These are phyloP conservation scores for Colletotrichum tamarilloi DNA, from an alignment of 2,329 filamentous ascomycete genomes.

Conservation along the genomic window DNA sequence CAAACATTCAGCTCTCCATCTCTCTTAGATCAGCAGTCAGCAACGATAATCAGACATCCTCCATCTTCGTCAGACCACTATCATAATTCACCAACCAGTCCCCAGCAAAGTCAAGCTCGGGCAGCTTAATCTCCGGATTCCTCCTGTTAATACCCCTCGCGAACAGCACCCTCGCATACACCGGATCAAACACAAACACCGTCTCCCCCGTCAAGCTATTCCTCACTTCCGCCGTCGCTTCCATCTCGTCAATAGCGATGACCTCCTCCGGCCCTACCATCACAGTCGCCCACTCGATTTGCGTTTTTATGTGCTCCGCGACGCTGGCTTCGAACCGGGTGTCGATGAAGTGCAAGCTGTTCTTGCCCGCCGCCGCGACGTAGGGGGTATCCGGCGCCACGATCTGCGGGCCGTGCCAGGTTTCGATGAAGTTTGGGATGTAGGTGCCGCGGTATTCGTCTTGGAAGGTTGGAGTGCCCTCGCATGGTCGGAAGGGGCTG, in stretches of 20 bases:
- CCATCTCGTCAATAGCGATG: slow-evolving; percentile 13
- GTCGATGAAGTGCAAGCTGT: slow-evolving; percentile 36
- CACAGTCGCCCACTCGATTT: slow-evolving; percentile 29
- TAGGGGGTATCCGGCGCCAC: slow-evolving; percentile 36
- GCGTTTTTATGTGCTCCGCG: slow-evolving; percentile 32
- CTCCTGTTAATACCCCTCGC: slow-evolving; percentile 32
- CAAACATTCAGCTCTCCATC: too few species aligned
- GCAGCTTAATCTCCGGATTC: slow-evolving; percentile 26
- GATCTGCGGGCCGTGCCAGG: slow-evolving; percentile 28
- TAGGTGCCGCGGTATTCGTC: slow-evolving; percentile 26
- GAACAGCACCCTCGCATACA: slow-evolving; percentile 30
- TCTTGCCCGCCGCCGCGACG: slow-evolving; percentile 30
- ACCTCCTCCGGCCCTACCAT: background rate
- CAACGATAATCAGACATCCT: too few species aligned
- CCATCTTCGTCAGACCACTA: too few species aligned
- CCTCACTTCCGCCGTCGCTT: slow-evolving; percentile 13
- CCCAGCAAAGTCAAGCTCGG: slow-evolving; percentile 19
- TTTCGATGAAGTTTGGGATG: slow-evolving; percentile 19
- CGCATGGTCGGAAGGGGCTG: background rate
- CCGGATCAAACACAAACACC: slow-evolving; percentile 33
- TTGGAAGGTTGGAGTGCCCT: background rate
- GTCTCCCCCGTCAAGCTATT: slow-evolving; percentile 10
- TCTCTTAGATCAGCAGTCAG: too few species aligned
- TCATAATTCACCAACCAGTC: slow-evolving; percentile 29
- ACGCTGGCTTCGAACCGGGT: slow-evolving; percentile 21